Conservation (phyloP, 768 basidiomycete species). For the Rhizopogon vulgaris region DNA sequence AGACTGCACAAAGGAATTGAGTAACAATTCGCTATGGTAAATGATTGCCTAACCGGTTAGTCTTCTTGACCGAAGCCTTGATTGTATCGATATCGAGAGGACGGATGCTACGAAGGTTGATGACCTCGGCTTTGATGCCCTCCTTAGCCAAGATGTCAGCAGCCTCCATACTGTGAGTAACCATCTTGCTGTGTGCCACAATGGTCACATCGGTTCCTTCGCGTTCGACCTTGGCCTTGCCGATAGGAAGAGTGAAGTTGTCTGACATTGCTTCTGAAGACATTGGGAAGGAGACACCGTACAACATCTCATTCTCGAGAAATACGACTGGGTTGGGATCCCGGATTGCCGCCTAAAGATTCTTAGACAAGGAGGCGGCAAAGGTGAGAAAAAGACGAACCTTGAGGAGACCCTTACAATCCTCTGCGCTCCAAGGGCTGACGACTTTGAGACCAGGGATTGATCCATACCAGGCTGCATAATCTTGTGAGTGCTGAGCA, state of each 20-base stretch:
- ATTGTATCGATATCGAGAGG: slow-evolving; percentile 98
- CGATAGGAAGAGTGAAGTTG: slow-evolving; percentile 92
- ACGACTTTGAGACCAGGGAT: slow-evolving; percentile 97
- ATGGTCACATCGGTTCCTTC: slow-evolving; percentile 91
- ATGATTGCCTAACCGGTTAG: slow-evolving; percentile 63
- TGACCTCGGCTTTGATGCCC: slow-evolving; percentile 95
- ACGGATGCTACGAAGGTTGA: slow-evolving; percentile 94
- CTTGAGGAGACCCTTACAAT: slow-evolving; percentile 98
- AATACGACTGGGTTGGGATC: slow-evolving; percentile 98
- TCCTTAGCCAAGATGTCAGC: slow-evolving; percentile 92
- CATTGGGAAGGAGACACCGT: slow-evolving; percentile 97
- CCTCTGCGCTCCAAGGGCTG: slow-evolving; percentile 97
- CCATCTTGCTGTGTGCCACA: slow-evolving; percentile 98
- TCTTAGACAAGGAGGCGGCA: background rate
- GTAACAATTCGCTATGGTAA: background rate
- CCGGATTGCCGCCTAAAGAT: slow-evolving; percentile 79
- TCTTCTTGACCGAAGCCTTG: slow-evolving; percentile 96
- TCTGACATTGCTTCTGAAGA: slow-evolving; percentile 92
- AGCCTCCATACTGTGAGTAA: slow-evolving; percentile 89
- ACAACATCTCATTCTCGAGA: slow-evolving; percentile 99
- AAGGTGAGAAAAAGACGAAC: slow-evolving; percentile 32
- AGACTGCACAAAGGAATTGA: slow-evolving; percentile 43
- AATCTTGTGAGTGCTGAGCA: slow-evolving; percentile 98
- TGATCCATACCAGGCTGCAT: slow-evolving; percentile 89
- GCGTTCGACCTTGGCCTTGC: slow-evolving; percentile 95